Evolutionary conservation across 305 asterid genomes (phyloP).

Genomic region (Caryopteris hybrid): DNA sequence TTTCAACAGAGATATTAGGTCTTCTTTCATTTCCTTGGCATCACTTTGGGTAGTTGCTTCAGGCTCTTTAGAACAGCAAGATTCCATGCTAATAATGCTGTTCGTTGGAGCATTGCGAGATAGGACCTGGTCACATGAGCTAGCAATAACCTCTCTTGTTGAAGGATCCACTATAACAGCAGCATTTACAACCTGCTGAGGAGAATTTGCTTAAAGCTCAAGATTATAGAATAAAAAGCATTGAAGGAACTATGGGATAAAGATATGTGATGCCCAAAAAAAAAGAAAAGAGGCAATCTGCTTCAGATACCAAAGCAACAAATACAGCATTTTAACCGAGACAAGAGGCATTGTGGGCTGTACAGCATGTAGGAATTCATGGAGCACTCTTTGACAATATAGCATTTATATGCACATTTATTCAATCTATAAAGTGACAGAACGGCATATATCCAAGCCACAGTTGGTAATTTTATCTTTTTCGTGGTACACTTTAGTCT

Average conservation of each 20-base stretch:
- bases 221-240: neutral
- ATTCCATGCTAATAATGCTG: conserved; percentile 21
- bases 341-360: neutral
- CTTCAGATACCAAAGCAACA: neutral
- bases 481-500: no score
- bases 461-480: no score
- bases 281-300: neutral
- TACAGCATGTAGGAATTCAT: neutral
- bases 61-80: conserved; percentile 20
- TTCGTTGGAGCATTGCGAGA: conserved; percentile 17
- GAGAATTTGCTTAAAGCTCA: conserved; percentile 4
- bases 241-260: neutral
- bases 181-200: conserved; percentile 67
- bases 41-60: conserved; percentile 14
- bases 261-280: neutral
- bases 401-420: neutral
- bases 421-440: neutral
- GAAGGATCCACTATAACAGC: conserved; percentile 92
- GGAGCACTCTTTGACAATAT: neutral
- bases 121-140: conserved; percentile 59
- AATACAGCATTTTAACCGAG: neutral
- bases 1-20: conserved; percentile 10
- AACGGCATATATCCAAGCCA: neutral
- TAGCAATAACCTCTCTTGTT: conserved; percentile 59
- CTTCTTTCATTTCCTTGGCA: conserved; percentile 23